Evolutionary conservation across 768 basidiomycete species (phyloP), one percentile per base, ranked within the genome.

Genomic region (Nevesoporus exiguus): DNA sequence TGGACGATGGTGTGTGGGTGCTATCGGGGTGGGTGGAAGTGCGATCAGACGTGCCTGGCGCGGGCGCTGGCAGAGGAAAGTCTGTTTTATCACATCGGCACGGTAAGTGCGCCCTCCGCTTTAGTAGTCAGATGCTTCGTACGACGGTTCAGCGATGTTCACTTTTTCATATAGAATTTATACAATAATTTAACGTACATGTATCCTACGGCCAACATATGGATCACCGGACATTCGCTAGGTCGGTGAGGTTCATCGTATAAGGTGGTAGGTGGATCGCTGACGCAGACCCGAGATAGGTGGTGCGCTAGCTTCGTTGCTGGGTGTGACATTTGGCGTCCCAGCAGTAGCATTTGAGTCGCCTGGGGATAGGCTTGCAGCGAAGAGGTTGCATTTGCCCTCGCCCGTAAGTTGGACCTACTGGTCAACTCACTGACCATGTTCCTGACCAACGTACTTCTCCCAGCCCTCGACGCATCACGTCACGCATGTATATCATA

Each of bases 1-100:
- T 98, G 96, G 96, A 84, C 88, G 43, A 82, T 91, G 0, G 95
- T 98, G 19, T 98, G 96, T 71, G 90, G 84, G 52, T 98, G 96
- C 69, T 88, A 88, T 70, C 76, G 80, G 49, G 80, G 85, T 9
- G 85, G 86, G 6, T 87, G 84, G 80, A 86, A 85, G 62, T 98
- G 95, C 70, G 82, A 91, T 61, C 78, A 84, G 64, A 75, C 78
- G 24, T 98, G 95, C 66, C 57, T 97, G 52, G 89, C 90, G 68
- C 66, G 79, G 14, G 80, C 93, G 14, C 69, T 97, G 57, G 76
- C 83, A 31, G 82, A 86, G 17, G 91, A 97, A 22, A 85, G 82
- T 59, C 72, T 97, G 49, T 98, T 97, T 68, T 97, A 96, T 71
- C 84, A 91, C 30, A 82, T 93, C 49, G 95, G 90, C 51, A 90